These are phyloP conservation scores for Trametes elegans DNA, from an alignment of 768 basidiomycete species.

Conservation along the genomic window DNA sequence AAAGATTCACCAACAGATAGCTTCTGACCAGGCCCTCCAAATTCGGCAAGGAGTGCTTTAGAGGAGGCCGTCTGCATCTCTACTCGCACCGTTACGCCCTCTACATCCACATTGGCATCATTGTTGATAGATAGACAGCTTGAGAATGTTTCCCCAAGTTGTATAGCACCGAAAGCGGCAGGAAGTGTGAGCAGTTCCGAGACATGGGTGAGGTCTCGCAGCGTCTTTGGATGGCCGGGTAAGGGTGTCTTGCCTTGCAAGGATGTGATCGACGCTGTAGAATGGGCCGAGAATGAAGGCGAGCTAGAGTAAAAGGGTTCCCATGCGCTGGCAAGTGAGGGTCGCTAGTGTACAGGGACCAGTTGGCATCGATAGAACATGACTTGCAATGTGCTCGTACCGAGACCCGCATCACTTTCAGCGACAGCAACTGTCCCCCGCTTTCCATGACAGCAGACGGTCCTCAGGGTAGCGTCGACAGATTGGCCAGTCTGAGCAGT, in stretches of 20 bases:
- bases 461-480: no score
- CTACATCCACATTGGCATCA: conserved; percentile 60
- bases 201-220: conserved; percentile 77
- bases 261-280: conserved; percentile 73
- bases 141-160: conserved; percentile 86
- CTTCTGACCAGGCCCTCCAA: conserved; percentile 50
- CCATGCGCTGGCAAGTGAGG: conserved; percentile 73
- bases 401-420: conserved; percentile 88
- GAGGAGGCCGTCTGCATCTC: conserved; percentile 84
- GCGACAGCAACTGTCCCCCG: conserved; percentile 63
- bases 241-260: conserved; percentile 72
- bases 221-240: conserved; percentile 75
- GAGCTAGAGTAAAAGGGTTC: conserved; percentile 86
- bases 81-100: conserved; percentile 62
- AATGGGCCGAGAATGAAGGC: conserved; percentile 77
- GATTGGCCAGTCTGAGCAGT: no score
- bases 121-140: conserved; percentile 83
- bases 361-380: conserved; percentile 4
- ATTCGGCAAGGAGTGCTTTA: conserved; percentile 62
- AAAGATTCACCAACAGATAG: conserved; percentile 59
- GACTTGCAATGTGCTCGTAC: conserved; percentile 46
- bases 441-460: conserved; percentile 54
- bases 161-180: conserved; percentile 80
- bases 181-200: conserved; percentile 81
- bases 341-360: conserved; percentile 36